Conservation (phyloP, 306 rosid genomes). For the Dalbergia cultrata region DNA sequence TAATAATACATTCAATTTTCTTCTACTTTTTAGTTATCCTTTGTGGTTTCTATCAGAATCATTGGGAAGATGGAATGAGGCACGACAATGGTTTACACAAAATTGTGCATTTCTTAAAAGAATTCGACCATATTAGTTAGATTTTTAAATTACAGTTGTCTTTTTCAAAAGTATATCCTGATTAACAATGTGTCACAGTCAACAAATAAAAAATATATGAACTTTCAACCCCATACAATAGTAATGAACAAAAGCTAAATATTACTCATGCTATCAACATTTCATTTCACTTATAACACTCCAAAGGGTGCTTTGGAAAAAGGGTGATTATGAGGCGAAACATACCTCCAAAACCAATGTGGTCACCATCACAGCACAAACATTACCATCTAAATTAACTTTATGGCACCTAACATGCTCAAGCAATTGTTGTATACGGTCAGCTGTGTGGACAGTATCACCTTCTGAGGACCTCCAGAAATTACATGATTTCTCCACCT, state of each 20-base stretch:
- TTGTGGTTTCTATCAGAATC: too few relatives aligned
- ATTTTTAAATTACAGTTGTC: conserved; percentile 16
- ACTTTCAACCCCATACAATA: conserved; percentile 27
- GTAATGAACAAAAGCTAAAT: conserved; percentile 9
- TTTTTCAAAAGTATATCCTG: background rate
- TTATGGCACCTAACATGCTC: conserved; percentile 79
- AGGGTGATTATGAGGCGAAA: conserved; percentile 18
- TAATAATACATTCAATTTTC: too few relatives aligned
- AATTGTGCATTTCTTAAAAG: conserved; percentile 22
- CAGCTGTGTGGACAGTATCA: conserved; percentile 60
- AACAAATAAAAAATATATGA: background rate
- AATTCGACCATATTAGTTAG: background rate
- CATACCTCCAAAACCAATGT: conserved; percentile 88
- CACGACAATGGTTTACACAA: conserved; percentile 24
- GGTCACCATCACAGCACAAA: conserved; percentile 83
- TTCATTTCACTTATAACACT: conserved; percentile 4
- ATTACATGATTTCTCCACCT: conserved; percentile 67
- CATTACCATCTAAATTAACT: conserved; percentile 76
- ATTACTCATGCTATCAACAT: conserved; percentile 26
- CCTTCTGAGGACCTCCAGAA: conserved; percentile 61
- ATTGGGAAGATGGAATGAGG: conserved; percentile 10
- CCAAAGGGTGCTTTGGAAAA: conserved; percentile 17
- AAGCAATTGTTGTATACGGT: conserved; percentile 74
- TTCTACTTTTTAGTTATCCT: too few relatives aligned
- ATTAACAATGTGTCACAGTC: background rate